phyloP scores from a whole-genome alignment of 441 rosid genomes.

The Populus tomentosa region DNA sequence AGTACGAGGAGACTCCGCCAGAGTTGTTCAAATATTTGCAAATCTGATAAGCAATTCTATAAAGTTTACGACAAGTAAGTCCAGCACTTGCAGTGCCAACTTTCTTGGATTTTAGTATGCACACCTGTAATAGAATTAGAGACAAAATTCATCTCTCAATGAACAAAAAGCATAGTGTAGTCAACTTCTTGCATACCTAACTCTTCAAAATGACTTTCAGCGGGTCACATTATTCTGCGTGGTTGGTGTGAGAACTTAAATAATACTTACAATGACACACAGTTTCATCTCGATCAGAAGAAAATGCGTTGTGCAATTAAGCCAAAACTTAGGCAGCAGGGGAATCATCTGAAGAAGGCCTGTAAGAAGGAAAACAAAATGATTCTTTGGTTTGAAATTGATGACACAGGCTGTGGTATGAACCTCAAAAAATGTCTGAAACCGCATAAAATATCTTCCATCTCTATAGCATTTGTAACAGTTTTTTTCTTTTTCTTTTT shows the following conservation, averaged over 20 bases:
- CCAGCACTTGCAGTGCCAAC: neutral
- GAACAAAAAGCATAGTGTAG: neutral
- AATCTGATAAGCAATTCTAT: constrained; percentile 96
- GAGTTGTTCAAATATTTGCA: constrained; percentile 94
- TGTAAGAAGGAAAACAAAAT: constrained; percentile 61
- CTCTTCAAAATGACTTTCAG: constrained; percentile 35
- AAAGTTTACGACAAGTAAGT: constrained; percentile 90
- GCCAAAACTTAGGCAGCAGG: constrained; percentile 65
- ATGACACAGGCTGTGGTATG: constrained; percentile 95
- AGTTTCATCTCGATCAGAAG: constrained; percentile 49
- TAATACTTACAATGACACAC: constrained; percentile 34
- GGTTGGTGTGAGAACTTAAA: constrained; percentile 79
- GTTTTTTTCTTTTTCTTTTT: neutral
- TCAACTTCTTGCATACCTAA: constrained; percentile 1
- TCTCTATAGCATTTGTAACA: constrained; percentile 1
- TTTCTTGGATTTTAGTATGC: neutral
- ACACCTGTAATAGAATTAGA: neutral
- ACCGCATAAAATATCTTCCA: neutral
- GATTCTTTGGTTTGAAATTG: constrained; percentile 91
- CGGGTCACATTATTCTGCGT: constrained; percentile 89
- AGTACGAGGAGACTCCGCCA: constrained; percentile 90
- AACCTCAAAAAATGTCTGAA: constrained; percentile 14
- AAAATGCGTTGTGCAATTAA: constrained; percentile 48
- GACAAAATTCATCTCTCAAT: neutral
- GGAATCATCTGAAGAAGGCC: constrained; percentile 48